These are phyloP conservation scores for Abrus pulchellus DNA, from an alignment of 306 rosid genomes.

Conservation along the genomic window DNA sequence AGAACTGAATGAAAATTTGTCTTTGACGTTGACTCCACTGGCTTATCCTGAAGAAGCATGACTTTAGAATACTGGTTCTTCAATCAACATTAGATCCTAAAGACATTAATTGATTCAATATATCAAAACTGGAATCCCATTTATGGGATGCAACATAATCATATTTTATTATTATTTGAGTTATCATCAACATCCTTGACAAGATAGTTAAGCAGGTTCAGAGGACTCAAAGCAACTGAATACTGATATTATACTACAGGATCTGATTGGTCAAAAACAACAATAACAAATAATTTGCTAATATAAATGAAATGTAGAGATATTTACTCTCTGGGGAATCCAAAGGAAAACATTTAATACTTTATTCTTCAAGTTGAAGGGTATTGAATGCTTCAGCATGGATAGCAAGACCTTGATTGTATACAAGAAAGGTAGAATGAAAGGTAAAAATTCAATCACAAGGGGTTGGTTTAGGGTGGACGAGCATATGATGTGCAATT, in stretches of 20 bases:
- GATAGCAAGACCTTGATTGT: not conserved
- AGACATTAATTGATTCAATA: constrained; percentile 62
- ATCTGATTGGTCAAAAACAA: constrained; percentile 15
- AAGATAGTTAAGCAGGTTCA: constrained; percentile 28
- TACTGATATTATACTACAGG: constrained; percentile 5
- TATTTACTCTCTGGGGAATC: not conserved
- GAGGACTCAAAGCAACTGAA: constrained; percentile 10
- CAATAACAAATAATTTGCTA: constrained; percentile 27
- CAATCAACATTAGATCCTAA: constrained; percentile 79
- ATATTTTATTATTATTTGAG: constrained; percentile 40
- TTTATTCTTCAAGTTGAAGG: constrained; percentile 14
- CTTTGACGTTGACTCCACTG: constrained; percentile 72
- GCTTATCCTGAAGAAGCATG: constrained; percentile 94
- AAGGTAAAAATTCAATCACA: not conserved
- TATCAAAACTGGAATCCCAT: constrained; percentile 58
- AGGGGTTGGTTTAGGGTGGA: constrained; percentile 4
- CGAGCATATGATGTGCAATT: not conserved
- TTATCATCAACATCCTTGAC: constrained; percentile 38
- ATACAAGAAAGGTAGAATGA: not conserved
- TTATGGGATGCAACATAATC: constrained; percentile 45
- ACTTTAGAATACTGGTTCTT: constrained; percentile 84
- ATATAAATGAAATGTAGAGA: not conserved
- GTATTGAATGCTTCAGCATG: constrained; percentile 7
- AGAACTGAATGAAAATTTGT: constrained; percentile 61
- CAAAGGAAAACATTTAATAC: not conserved